These are phyloP conservation scores for Metschnikowia corniflorae DNA, from an alignment of 805 yeast species.

Conservation along the genomic window DNA sequence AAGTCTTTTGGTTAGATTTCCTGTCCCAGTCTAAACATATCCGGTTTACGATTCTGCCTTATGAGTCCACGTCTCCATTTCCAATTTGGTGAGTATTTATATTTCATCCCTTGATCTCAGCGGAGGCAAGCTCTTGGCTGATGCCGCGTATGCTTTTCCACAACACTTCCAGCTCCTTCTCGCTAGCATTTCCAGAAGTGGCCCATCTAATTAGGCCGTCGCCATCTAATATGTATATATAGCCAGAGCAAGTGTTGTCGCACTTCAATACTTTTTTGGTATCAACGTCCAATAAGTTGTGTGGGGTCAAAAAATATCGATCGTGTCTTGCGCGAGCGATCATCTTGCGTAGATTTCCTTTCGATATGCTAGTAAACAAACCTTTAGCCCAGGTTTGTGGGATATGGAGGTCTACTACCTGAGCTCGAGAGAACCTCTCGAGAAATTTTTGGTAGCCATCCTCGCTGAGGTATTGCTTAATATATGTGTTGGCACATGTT, in stretches of 20 bases:
- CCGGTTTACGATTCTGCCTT: no score
- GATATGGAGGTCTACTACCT: conserved; percentile 71
- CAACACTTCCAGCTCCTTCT: conserved; percentile 57
- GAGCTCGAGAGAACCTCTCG: conserved; percentile 49
- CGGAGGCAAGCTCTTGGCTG: conserved; percentile 43
- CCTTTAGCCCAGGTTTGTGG: conserved; percentile 75
- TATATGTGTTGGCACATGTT: conserved; percentile 58
- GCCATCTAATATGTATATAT: conserved; percentile 72
- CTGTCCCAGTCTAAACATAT: no score
- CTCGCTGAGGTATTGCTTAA: conserved; percentile 42
- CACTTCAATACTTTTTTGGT: conserved; percentile 58
- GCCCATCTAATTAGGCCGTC: conserved; percentile 85
- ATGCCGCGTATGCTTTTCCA: conserved; percentile 67
- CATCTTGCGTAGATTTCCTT: conserved; percentile 39
- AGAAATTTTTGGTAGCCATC: conserved; percentile 41
- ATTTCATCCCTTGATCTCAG: no score
- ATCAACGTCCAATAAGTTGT: conserved; percentile 53
- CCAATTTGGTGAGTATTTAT: no score
- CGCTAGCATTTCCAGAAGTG: conserved; percentile 74
- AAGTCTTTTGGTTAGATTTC: no score
- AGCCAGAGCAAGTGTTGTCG: conserved; percentile 79
- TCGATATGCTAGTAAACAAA: conserved; percentile 46
- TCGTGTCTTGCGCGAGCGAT: conserved; percentile 50
- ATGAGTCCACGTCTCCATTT: no score
- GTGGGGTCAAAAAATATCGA: conserved; percentile 62